These are phyloP conservation scores for Fomitiporia mediterranea DNA, from an alignment of 1,284 basidiomycete species.

Conservation along the genomic window DNA sequence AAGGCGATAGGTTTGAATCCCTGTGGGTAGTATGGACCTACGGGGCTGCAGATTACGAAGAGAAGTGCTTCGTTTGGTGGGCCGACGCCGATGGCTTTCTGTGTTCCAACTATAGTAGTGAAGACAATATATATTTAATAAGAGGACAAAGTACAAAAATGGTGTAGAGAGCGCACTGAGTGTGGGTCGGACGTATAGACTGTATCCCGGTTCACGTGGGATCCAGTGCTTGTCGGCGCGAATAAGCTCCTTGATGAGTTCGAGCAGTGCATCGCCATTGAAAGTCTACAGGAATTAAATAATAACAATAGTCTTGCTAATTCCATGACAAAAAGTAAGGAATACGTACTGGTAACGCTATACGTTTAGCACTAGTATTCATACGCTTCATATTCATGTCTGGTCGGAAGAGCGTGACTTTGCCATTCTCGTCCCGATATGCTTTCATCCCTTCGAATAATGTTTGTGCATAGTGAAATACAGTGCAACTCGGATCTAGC, in stretches of 20 bases:
- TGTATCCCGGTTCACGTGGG: constrained; percentile 85
- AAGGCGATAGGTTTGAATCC: constrained; percentile 96
- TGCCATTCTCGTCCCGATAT: constrained; percentile 77
- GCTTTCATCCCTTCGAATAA: constrained; percentile 98
- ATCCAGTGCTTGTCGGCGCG: constrained; percentile 90
- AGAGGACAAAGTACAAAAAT: background rate
- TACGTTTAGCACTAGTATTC: constrained; percentile 70
- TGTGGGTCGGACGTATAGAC: constrained; percentile 85
- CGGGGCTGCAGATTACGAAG: constrained; percentile 92
- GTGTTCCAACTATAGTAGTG: constrained; percentile 73
- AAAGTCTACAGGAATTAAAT: constrained; percentile 53
- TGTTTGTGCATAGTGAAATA: constrained; percentile 91
- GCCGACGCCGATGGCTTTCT: constrained; percentile 82
- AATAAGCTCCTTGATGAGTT: constrained; percentile 88
- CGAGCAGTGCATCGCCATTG: constrained; percentile 72
- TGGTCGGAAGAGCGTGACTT: constrained; percentile 88
- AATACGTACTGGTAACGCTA: constrained; percentile 69
- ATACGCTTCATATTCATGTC: constrained; percentile 98
- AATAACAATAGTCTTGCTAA: constrained; percentile 5
- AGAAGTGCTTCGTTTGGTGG: constrained; percentile 88
- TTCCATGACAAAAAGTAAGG: background rate
- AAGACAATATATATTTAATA: background rate
- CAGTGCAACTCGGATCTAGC: constrained; percentile 81
- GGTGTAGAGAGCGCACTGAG: constrained; percentile 47
- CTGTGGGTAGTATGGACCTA: constrained; percentile 91